phyloP scores from a whole-genome alignment of 108 stramenopile species.

The Pseudonitzschia multiseries region DNA sequence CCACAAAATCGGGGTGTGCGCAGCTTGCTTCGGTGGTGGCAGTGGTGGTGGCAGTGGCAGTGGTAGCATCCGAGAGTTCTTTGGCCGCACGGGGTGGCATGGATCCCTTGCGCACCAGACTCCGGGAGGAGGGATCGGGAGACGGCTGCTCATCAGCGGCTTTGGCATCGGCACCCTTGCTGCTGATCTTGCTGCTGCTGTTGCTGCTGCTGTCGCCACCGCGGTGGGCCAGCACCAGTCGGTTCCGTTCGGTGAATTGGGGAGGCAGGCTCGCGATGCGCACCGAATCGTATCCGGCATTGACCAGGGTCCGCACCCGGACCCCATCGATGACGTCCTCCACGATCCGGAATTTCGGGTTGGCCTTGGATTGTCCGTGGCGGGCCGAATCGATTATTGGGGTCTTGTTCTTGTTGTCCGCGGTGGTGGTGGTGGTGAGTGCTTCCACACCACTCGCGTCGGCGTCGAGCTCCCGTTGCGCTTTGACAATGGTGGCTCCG shows the following conservation, averaged over 20 bases:
- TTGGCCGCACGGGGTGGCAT: constrained; percentile 12
- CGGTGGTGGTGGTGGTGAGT: too few species aligned
- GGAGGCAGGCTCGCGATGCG: not conserved
- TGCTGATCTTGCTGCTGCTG: not conserved
- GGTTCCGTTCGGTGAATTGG: constrained; percentile 9
- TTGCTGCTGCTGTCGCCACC: too few species aligned
- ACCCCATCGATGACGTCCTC: constrained; percentile 7
- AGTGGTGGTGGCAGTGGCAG: too few species aligned
- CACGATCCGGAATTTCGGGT: constrained; percentile 1
- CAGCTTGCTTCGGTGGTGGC: not conserved
- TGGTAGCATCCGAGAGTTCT: too few species aligned
- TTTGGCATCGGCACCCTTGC: not conserved
- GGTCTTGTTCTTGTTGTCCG: not conserved
- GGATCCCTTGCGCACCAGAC: not conserved
- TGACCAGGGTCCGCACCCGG: not conserved
- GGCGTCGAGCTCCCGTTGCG: not conserved
- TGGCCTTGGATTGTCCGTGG: not conserved
- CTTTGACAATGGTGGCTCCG: not conserved
- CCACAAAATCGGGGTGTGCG: not conserved
- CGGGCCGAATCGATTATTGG: too few species aligned
- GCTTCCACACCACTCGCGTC: too few species aligned
- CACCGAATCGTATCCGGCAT: constrained; percentile 1
- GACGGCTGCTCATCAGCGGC: not conserved
- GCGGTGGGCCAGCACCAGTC: not conserved
- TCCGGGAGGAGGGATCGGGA: not conserved